Conservation (phyloP, 2,329 filamentous ascomycete species). For the Zelopaecilomyces penicillatus region DNA sequence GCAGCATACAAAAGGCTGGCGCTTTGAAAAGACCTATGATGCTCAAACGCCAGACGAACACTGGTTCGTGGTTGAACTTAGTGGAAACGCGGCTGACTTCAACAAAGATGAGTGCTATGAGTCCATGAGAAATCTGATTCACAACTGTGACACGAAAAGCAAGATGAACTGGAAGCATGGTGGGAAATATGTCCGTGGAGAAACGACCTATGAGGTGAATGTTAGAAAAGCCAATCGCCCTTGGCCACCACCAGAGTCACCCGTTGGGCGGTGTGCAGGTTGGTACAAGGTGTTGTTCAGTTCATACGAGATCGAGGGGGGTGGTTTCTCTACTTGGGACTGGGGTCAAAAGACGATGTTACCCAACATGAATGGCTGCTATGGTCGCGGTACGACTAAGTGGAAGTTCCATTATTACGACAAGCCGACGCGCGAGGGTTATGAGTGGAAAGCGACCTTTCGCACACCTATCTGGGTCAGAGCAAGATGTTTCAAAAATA, state of each 20-base stretch:
- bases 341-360: conserved; percentile 17
- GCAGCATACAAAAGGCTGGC: conserved; percentile 14
- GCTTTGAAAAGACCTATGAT: conserved; percentile 14
- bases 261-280: conserved; percentile 14
- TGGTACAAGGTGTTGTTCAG: conserved; percentile 13
- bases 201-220: conserved; percentile 18
- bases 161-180: conserved; percentile 24
- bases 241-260: conserved; percentile 14
- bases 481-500: conserved; percentile 16
- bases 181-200: conserved; percentile 15
- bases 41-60: conserved; percentile 20
- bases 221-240: conserved; percentile 8
- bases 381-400: conserved; percentile 12
- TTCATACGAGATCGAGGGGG: conserved; percentile 15
- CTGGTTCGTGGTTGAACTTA: conserved; percentile 12
- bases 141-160: conserved; percentile 21
- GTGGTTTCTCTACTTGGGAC: conserved; percentile 18
- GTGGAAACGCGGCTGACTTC: conserved; percentile 5
- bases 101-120: conserved; percentile 14
- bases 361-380: conserved; percentile 12
- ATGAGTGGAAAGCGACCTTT: conserved; percentile 16
- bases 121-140: conserved; percentile 14
- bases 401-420: conserved; percentile 21
- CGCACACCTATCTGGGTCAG: conserved; percentile 15
- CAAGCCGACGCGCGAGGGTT: conserved; percentile 14